These are phyloP conservation scores for Trichoderma orchidacearum DNA, from an alignment of 495 filamentous ascomycete genomes.

Conservation along the genomic window DNA sequence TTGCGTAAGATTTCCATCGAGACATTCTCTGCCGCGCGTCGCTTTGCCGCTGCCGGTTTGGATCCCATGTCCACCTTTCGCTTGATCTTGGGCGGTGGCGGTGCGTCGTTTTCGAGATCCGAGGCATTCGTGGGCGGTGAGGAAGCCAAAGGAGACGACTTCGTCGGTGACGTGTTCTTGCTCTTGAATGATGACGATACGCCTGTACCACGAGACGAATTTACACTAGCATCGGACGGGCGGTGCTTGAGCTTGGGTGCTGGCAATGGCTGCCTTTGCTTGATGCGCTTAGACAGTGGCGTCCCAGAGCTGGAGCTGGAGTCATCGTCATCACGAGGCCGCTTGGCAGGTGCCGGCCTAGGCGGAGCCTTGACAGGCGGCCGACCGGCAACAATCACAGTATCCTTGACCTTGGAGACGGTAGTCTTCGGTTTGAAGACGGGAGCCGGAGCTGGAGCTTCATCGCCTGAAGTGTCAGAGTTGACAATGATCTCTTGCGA, in stretches of 20 bases:
- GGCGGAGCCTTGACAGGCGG: slow-evolving; percentile 13
- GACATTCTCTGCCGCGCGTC: slow-evolving; percentile 13
- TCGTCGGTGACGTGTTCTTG: slow-evolving; percentile 47
- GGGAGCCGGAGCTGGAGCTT: slow-evolving; percentile 16
- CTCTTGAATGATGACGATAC: slow-evolving; percentile 16
- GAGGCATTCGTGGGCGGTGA: slow-evolving; percentile 69
- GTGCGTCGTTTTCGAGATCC: slow-evolving; percentile 30
- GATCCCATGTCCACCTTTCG: slow-evolving; percentile 17
- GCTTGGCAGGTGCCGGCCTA: slow-evolving; percentile 6
- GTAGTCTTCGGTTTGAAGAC: slow-evolving; percentile 16
- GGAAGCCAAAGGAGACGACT: slow-evolving; percentile 60
- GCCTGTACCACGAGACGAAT: slow-evolving; percentile 20
- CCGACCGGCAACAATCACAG: slow-evolving; percentile 13
- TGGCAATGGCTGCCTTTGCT: slow-evolving; percentile 19
- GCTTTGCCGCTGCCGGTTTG: slow-evolving; percentile 20
- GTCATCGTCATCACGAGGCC: slow-evolving; percentile 29
- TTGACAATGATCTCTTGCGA: slow-evolving; percentile 66
- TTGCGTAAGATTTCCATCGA: slow-evolving; percentile 26
- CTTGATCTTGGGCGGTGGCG: slow-evolving; percentile 20
- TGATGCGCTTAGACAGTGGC: slow-evolving; percentile 35
- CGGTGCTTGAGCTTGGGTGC: slow-evolving; percentile 17
- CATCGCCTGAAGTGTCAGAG: slow-evolving; percentile 57
- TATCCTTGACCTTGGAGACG: slow-evolving; percentile 19
- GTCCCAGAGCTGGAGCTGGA: slow-evolving; percentile 37
- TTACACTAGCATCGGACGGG: slow-evolving; percentile 32